phyloP scores from a whole-genome alignment of 192 early-diverging fungal genomes.

The Lobulomyces angularis region DNA sequence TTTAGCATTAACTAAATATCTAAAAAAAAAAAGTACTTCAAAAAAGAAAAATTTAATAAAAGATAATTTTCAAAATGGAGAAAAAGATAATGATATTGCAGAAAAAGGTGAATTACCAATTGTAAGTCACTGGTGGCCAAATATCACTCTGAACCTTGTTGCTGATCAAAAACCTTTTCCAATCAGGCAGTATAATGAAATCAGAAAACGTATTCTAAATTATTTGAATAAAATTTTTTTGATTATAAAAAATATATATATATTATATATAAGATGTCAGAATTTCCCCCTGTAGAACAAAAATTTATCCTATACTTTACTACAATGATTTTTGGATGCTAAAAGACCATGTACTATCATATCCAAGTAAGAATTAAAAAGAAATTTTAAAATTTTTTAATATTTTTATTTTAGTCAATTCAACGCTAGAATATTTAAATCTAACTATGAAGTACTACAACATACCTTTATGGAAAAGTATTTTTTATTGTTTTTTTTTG shows the following conservation, averaged over 20 bases:
- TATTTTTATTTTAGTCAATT: neutral
- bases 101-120: slow-evolving; percentile 14
- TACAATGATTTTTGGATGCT: slow-evolving; percentile 78
- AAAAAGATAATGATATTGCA: neutral
- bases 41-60: slow-evolving; percentile 4
- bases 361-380: slow-evolving; percentile 68
- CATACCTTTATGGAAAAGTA: neutral
- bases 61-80: neutral
- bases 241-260: too few relatives aligned
- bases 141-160: slow-evolving; percentile 56
- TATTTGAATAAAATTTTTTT: neutral
- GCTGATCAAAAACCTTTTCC: slow-evolving; percentile 29
- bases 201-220: slow-evolving; percentile 35
- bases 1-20: neutral
- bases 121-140: slow-evolving; percentile 68
- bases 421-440: neutral
- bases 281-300: slow-evolving; percentile 13
- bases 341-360: slow-evolving; percentile 42
- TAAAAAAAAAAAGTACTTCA: slow-evolving; percentile 3
- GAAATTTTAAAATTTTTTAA: neutral
- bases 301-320: slow-evolving; percentile 58
- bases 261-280: slow-evolving; percentile 23
- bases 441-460: slow-evolving; percentile 4
- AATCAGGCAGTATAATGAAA: slow-evolving; percentile 32
- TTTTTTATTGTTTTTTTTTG: neutral